These are phyloP conservation scores for Dunaliella primolecta DNA, from an alignment of 139 green algal genomes.

Conservation along the genomic window DNA sequence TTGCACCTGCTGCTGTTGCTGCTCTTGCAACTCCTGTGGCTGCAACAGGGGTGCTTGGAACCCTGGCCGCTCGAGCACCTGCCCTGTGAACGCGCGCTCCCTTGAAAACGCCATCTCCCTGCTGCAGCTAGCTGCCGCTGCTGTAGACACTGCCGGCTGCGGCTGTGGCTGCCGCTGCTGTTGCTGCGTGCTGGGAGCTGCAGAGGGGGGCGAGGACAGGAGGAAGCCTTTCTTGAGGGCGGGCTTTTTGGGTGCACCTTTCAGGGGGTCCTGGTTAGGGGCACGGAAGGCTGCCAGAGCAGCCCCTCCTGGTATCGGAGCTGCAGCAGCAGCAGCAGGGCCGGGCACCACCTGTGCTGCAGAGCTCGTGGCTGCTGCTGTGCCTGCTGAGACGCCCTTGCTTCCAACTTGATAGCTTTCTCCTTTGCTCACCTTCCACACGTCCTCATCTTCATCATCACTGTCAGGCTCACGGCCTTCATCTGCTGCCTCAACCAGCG, in stretches of 20 bases:
- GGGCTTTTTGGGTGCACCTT: not conserved
- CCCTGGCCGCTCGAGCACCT: conserved; percentile 13
- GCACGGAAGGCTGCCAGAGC: too few species aligned
- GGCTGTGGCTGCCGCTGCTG: not conserved
- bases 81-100: conserved; percentile 14
- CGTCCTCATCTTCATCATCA: not conserved
- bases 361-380: too few species aligned
- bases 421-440: too few species aligned
- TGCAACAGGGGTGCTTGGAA: not conserved
- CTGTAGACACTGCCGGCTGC: not conserved
- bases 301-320: too few species aligned
- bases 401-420: too few species aligned
- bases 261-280: conserved; percentile 1
- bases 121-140: not conserved
- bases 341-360: too few species aligned
- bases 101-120: not conserved
- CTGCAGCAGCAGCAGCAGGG: too few species aligned
- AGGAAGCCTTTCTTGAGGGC: conserved; percentile 1
- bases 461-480: not conserved
- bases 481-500: not conserved
- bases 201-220: not conserved
- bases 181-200: not conserved
- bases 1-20: conserved; percentile 10
- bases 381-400: too few species aligned
- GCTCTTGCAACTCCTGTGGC: not conserved